A percentile compares a stretch with the other conserved stretches of the same genome.
Conservation (phyloP, 2,329 filamentous ascomycete species). For the Corinectria fuckeliana region DNA sequence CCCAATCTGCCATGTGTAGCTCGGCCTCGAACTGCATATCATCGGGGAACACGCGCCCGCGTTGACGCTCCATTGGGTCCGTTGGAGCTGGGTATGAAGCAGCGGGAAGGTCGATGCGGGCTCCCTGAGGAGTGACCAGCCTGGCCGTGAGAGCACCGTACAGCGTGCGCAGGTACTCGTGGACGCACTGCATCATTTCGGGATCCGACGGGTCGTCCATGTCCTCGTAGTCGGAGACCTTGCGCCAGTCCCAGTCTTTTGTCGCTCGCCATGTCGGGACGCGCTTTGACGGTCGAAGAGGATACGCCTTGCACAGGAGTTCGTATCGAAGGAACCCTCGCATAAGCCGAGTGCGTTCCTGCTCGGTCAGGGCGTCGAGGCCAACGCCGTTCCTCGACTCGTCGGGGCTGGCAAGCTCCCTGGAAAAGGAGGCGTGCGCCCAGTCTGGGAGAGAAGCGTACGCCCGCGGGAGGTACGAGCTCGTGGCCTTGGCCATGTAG, state of each 20-base stretch:
- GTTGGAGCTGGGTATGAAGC: not conserved
- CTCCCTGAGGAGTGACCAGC: not conserved
- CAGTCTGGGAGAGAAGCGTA: conserved; percentile 6
- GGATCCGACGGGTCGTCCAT: not conserved
- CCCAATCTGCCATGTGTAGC: not conserved
- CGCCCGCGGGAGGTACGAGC: not conserved
- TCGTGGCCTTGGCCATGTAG: conserved; percentile 15
- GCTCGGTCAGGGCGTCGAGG: not conserved
- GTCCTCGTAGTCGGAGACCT: not conserved
- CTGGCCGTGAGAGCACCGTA: conserved; percentile 3
- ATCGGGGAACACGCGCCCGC: conserved; percentile 7
- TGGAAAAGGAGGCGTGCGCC: conserved; percentile 1
- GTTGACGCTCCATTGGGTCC: not conserved
- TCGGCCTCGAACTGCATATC: conserved; percentile 12
- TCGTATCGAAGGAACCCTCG: conserved; percentile 8
- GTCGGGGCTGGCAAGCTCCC: not conserved
- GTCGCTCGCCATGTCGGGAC: not conserved
- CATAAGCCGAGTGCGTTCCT: not conserved
- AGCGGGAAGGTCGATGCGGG: not conserved
- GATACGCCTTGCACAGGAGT: conserved; percentile 1
- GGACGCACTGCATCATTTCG: conserved; percentile 15
- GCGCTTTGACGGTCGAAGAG: not conserved
- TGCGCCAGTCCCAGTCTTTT: not conserved
- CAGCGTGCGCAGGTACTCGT: conserved; percentile 18
- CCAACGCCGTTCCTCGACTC: not conserved